Conservation (phyloP, 148 eudicot genomes). For the Vaccinium vitisidaea region DNA sequence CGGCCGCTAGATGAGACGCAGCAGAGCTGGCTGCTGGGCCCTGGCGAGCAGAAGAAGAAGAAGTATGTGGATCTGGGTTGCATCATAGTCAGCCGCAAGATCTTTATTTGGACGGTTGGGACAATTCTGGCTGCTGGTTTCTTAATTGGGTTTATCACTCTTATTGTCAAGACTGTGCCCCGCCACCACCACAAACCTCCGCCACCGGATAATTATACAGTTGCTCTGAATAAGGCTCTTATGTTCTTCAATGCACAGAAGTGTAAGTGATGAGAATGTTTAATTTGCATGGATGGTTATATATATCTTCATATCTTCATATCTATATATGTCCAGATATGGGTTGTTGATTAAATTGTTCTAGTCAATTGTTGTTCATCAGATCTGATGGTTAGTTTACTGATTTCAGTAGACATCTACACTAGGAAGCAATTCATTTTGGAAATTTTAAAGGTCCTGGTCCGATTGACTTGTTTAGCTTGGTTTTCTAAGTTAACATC, state of each 20-base stretch:
- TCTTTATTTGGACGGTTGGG: conserved; percentile 82
- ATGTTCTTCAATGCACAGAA: conserved; percentile 95
- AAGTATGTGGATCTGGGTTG: conserved; percentile 95
- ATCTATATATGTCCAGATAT: neutral
- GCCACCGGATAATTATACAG: conserved; percentile 82
- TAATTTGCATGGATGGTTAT: neutral
- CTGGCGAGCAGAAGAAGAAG: conserved; percentile 86
- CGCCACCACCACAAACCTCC: conserved; percentile 49
- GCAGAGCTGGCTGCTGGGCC: conserved; percentile 95
- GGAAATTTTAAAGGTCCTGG: neutral
- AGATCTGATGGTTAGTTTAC: neutral
- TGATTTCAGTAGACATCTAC: neutral
- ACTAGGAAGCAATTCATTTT: neutral
- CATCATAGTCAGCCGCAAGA: conserved; percentile 69
- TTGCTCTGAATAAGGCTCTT: conserved; percentile 72
- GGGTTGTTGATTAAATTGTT: neutral
- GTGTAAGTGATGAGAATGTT: conserved; percentile 41
- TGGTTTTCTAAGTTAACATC: neutral
- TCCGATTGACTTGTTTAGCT: neutral
- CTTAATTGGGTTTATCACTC: conserved; percentile 50
- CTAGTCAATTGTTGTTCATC: neutral
- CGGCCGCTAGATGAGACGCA: conserved; percentile 89
- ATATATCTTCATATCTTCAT: too few relatives aligned
- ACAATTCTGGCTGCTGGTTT: conserved; percentile 51
- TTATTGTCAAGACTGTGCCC: conserved; percentile 74